Evolutionary conservation across 139 green algal genomes (phyloP).

Genomic region (Klebsormidium nitens): DNA sequence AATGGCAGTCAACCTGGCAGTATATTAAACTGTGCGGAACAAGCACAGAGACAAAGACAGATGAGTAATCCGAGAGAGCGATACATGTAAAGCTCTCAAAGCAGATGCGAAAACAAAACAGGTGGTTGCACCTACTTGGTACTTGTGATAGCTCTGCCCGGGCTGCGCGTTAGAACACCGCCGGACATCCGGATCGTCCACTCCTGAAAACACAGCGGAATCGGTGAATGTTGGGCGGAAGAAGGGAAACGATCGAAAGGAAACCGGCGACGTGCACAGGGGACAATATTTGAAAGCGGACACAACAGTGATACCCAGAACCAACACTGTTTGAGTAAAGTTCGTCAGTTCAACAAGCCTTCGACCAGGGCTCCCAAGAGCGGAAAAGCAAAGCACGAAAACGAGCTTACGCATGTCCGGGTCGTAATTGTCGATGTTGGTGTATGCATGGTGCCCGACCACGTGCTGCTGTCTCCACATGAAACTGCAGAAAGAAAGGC

Average conservation of each 20-base stretch:
- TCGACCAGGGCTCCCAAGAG: not conserved
- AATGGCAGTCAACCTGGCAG: no score
- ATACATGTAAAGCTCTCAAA: no score
- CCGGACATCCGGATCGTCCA: conserved; percentile 50
- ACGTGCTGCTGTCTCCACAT: conserved; percentile 77
- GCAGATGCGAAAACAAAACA: no score
- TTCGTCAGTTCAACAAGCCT: no score
- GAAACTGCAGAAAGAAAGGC: conserved; percentile 40
- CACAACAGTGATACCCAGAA: no score
- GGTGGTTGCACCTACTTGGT: conserved; percentile 8
- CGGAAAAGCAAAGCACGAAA: not conserved
- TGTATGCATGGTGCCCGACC: conserved; percentile 65
- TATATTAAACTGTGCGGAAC: no score
- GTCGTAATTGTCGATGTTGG: conserved; percentile 60
- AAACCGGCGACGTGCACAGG: no score
- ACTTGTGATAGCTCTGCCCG: conserved; percentile 31
- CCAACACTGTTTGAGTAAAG: no score
- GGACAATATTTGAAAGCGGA: no score
- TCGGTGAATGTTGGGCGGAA: not conserved
- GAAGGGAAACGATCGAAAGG: not conserved
- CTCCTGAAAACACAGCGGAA: conserved; percentile 10
- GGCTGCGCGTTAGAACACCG: conserved; percentile 48
- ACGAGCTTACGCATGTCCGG: conserved; percentile 52
- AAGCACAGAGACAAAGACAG: conserved; percentile 13
- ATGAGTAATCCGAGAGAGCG: conserved; percentile 5